These are phyloP conservation scores for Sporisorium scitamineum DNA, from an alignment of 1,284 basidiomycete genomes.

Conservation along the genomic window DNA sequence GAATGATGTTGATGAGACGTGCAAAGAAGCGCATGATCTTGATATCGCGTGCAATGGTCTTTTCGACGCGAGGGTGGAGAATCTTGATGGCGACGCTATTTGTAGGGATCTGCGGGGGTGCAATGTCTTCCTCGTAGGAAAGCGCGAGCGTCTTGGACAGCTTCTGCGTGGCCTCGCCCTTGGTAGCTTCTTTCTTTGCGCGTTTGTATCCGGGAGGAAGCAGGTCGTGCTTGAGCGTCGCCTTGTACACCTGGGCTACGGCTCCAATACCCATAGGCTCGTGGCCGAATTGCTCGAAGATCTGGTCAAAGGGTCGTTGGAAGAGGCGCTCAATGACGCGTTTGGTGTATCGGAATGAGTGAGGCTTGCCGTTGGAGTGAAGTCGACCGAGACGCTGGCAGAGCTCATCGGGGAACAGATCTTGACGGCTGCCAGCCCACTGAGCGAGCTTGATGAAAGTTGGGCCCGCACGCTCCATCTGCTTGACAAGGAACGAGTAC, in stretches of 20 bases:
- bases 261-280: conserved; percentile 95
- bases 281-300: conserved; percentile 90
- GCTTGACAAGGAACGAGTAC: conserved; percentile 87
- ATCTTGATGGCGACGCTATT: conserved; percentile 91
- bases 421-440: conserved; percentile 96
- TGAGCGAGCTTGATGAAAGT: conserved; percentile 99
- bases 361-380: conserved; percentile 89
- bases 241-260: conserved; percentile 94
- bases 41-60: conserved; percentile 87
- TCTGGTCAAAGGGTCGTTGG: conserved; percentile 77
- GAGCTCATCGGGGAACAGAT: conserved; percentile 92
- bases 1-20: conserved; percentile 80
- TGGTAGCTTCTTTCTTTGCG: conserved; percentile 36
- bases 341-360: conserved; percentile 85
- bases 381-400: conserved; percentile 87
- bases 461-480: conserved; percentile 94
- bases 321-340: conserved; percentile 87
- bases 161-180: conserved; percentile 26
- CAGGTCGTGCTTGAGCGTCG: conserved; percentile 83
- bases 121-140: conserved; percentile 57
- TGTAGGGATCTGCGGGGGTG: conserved; percentile 58
- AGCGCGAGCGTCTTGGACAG: conserved; percentile 56
- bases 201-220: conserved; percentile 75
- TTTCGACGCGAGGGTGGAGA: conserved; percentile 81
- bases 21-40: conserved; percentile 96